Evolutionary conservation across 768 basidiomycete species (phyloP).

Genomic region (Tylopilus rubrobrunneus): DNA sequence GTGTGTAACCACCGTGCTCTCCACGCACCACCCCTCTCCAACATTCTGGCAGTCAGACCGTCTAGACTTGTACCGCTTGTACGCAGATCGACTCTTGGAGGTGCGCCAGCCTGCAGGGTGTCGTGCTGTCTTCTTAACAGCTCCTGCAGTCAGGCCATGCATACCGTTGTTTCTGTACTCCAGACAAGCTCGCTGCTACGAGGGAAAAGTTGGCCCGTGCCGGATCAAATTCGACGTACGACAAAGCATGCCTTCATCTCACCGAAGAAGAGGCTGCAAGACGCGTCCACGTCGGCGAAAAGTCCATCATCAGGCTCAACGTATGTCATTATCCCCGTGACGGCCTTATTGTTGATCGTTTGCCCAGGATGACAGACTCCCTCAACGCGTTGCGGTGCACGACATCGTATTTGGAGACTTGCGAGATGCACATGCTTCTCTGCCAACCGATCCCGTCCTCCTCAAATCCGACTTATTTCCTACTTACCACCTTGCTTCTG

Average conservation of each 20-base stretch:
- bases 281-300: constrained; percentile 70
- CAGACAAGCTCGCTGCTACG: constrained; percentile 62
- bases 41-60: constrained; percentile 71
- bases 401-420: constrained; percentile 78
- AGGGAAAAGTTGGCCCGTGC: constrained; percentile 66
- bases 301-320: constrained; percentile 81
- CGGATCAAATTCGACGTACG: constrained; percentile 80
- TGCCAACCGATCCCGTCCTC: constrained; percentile 86
- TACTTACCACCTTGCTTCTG: constrained; percentile 94
- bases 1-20: constrained; percentile 33
- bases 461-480: constrained; percentile 92
- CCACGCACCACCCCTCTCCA: background rate
- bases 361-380: constrained; percentile 55
- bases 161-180: constrained; percentile 92
- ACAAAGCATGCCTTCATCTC: constrained; percentile 82
- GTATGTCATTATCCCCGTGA: constrained; percentile 41
- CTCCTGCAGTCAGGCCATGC: constrained; percentile 70
- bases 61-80: constrained; percentile 74
- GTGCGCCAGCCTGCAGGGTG: constrained; percentile 37
- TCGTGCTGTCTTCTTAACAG: background rate
- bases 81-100: constrained; percentile 71
- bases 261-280: constrained; percentile 82
- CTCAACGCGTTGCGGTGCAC: constrained; percentile 42
- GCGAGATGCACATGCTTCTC: constrained; percentile 70
- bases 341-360: background rate